A percentile compares a stretch with the other conserved stretches of the same genome.
Conservation (phyloP, 495 filamentous ascomycete genomes). For the Tuber calosporum region DNA sequence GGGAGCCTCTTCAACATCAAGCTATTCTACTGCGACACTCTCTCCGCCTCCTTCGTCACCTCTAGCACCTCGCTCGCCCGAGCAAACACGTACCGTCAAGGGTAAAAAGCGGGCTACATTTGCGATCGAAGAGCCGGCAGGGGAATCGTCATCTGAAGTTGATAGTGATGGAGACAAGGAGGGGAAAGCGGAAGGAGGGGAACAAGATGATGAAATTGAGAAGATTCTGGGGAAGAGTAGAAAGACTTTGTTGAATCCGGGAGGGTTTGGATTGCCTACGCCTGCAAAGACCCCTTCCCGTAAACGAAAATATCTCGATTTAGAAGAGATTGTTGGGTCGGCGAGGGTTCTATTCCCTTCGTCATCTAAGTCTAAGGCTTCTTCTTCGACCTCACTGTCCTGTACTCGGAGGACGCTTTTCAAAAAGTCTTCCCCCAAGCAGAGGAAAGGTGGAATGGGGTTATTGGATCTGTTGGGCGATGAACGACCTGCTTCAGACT, state of each 20-base stretch:
- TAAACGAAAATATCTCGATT: slow-evolving; percentile 48
- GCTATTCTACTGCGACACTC: slow-evolving; percentile 41
- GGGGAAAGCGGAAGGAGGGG: slow-evolving; percentile 15
- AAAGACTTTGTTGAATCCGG: slow-evolving; percentile 25
- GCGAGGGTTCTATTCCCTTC: slow-evolving; percentile 67
- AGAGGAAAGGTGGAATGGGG: slow-evolving; percentile 19
- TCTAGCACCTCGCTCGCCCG: slow-evolving; percentile 45
- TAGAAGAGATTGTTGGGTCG: slow-evolving; percentile 55
- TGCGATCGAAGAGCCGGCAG: slow-evolving; percentile 52
- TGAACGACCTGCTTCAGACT: slow-evolving; percentile 48
- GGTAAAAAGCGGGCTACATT: slow-evolving; percentile 54
- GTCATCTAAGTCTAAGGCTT: slow-evolving; percentile 30
- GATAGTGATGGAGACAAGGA: slow-evolving; percentile 23
- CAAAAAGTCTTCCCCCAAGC: slow-evolving; percentile 8
- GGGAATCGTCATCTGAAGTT: slow-evolving; percentile 4
- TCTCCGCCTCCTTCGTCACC: slow-evolving; percentile 39
- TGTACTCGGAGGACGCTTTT: slow-evolving; percentile 8
- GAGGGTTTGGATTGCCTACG: slow-evolving; percentile 64
- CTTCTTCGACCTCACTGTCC: neutral
- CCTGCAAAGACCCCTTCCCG: slow-evolving; percentile 83
- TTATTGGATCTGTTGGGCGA: slow-evolving; percentile 48
- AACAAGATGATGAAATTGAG: slow-evolving; percentile 22
- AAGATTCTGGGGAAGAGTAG: slow-evolving; percentile 29
- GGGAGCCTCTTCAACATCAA: slow-evolving; percentile 32
- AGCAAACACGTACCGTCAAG: slow-evolving; percentile 48